Evolutionary conservation across 495 filamentous ascomycete genomes (phyloP).

Genomic region (Penicillium pulvis): DNA sequence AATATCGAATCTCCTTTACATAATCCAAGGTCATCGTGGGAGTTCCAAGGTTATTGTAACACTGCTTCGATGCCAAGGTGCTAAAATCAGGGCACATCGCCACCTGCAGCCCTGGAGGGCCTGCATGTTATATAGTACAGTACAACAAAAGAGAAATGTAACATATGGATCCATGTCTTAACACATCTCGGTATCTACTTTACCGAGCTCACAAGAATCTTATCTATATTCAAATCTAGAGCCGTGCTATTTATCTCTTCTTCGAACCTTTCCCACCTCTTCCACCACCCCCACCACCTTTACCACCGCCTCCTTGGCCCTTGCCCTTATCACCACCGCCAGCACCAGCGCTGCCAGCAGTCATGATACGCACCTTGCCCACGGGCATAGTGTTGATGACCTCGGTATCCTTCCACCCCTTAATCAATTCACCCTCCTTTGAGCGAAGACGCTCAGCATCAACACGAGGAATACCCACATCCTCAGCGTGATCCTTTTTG

Average conservation of each 20-base stretch:
- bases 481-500: slow-evolving; percentile 51
- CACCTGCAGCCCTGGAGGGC: neutral
- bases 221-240: neutral
- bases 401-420: slow-evolving; percentile 78
- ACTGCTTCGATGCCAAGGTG: neutral
- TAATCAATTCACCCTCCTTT: slow-evolving; percentile 78
- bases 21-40: neutral
- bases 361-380: slow-evolving; percentile 81
- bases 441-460: slow-evolving; percentile 80
- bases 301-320: slow-evolving; percentile 45
- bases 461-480: slow-evolving; percentile 55
- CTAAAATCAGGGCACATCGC: neutral
- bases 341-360: slow-evolving; percentile 46
- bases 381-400: slow-evolving; percentile 81
- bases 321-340: slow-evolving; percentile 48
- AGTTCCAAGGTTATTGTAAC: neutral
- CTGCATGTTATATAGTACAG: neutral
- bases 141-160: no score
- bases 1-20: no score
- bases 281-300: slow-evolving; percentile 45
- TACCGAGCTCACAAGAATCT: neutral
- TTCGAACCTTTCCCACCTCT: slow-evolving; percentile 33
- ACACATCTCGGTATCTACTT: neutral
- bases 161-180: no score
- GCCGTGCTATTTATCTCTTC: slow-evolving; percentile 11